Conservation (phyloP, 176 grass and related monocot genomes). For the Poa pratensis region DNA sequence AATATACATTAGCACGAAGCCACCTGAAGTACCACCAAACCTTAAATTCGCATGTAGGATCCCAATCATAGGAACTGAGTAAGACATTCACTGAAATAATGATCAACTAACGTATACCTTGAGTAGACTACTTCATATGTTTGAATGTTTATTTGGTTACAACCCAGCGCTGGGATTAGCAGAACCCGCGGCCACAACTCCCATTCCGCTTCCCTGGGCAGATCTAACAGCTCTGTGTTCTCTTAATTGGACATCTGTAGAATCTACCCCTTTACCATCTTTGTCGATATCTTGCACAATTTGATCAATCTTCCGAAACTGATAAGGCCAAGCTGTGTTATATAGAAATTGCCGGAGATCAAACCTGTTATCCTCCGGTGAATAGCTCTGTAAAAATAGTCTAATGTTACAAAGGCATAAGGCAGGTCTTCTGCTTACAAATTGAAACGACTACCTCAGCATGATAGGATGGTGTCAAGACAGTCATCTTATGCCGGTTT, state of each 20-base stretch:
- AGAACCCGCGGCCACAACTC: slow-evolving; percentile 69
- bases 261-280: slow-evolving; percentile 48
- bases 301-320: slow-evolving; percentile 90
- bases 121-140: neutral
- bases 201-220: slow-evolving; percentile 68
- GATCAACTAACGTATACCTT: neutral
- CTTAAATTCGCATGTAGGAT: neutral
- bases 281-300: slow-evolving; percentile 68
- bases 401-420: neutral
- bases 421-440: neutral
- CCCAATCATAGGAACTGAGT: neutral
- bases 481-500: slow-evolving; percentile 98
- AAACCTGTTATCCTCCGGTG: slow-evolving; percentile 94
- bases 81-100: neutral
- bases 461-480: slow-evolving; percentile 94
- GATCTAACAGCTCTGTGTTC: slow-evolving; percentile 21
- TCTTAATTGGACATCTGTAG: slow-evolving; percentile 26
- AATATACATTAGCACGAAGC: neutral
- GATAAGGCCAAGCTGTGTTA: slow-evolving; percentile 84
- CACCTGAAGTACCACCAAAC: neutral
- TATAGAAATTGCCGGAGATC: slow-evolving; percentile 96
- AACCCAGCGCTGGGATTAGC: slow-evolving; percentile 72
- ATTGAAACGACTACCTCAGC: slow-evolving; percentile 65
- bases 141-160: slow-evolving; percentile 26
- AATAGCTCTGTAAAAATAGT: slow-evolving; percentile 86